phyloP scores from a whole-genome alignment of 371 early-diverging fungal genomes.

The Rhizopus sp. region DNA sequence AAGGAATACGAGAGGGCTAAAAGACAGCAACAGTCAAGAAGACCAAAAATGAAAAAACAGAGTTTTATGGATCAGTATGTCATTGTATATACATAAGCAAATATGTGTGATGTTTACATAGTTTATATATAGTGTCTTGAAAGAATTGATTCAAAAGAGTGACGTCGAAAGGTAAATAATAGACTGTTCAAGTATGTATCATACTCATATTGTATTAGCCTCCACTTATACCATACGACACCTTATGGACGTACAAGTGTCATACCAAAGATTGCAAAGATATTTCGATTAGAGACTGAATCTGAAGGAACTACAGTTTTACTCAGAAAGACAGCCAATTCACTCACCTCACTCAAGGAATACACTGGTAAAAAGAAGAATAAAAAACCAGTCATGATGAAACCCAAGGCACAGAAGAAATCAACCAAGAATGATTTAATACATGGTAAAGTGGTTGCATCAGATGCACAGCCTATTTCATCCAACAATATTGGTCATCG shows the following conservation, averaged over 20 bases:
- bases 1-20: constrained; percentile 4
- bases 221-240: constrained; percentile 9
- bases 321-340: neutral
- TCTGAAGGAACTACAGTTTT: no score
- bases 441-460: constrained; percentile 60
- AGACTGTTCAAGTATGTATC: neutral
- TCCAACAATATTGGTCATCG: constrained; percentile 76
- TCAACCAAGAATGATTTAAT: neutral
- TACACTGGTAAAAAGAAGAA: no score
- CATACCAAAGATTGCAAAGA: constrained; percentile 19
- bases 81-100: neutral
- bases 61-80: constrained; percentile 12
- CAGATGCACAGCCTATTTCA: constrained; percentile 62
- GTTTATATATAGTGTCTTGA: constrained; percentile 7
- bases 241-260: constrained; percentile 16
- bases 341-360: neutral
- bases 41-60: constrained; percentile 4
- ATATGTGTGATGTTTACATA: no score
- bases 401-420: neutral
- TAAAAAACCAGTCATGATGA: neutral
- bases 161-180: neutral
- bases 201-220: neutral
- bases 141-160: constrained; percentile 12
- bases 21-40: constrained; percentile 3
- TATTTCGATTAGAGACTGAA: constrained; percentile 17